Base-by-base conservation (phyloP, 192 early-diverging fungal genomes). In the Mortierella hygrophila region DNA sequence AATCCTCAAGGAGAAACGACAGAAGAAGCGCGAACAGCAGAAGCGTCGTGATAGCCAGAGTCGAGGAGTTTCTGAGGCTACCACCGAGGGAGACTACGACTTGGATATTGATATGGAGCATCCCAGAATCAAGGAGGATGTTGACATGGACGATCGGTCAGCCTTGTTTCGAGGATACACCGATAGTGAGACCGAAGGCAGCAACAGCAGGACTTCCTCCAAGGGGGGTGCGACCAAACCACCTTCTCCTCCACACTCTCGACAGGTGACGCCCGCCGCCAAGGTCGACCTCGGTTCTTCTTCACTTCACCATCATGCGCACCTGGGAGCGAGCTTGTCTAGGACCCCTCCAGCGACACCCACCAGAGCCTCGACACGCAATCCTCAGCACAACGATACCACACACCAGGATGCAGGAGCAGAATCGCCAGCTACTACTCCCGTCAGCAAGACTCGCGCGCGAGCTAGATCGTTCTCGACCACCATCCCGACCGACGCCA, bases 271-370 rank as follows among this genome's bases (percentile, higher is more conserved):
- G 1, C 80, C 80, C 15, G 55, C 32, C 29, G 55, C 32, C 42
- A 75, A 70, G 20, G 18, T 1, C 32, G 26, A 35, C 16, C 18
- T 32, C 1, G 21, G 47, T 44, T 13, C 29, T 32, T 72, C 78
- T 29, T 35, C 40, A 4, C 18, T 21, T 37, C 52, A 49, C 41
- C 37, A 42, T 4, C 20, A 65, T 65, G 49, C 35, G n/a, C 29
- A 73, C 16, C 65, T 13, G 8, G 73, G 26, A 75, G 60, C 80
- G 23, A 47, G 68, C 20, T 41, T 37, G 5, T 75, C 80, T 4
- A 75, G 80, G 38, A 81, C 80, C 4, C 80, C 80, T n/a, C 80
- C 80, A 42, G 44, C 80, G 2, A 81, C 80, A 49, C 80, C 80
- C 5, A 79, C 77, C 49, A 42, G 70, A 35, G 37, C 70, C 11